Conservation (phyloP, 225 moss, liverwort and hornwort genomes). For the Polytrichum formosum region DNA sequence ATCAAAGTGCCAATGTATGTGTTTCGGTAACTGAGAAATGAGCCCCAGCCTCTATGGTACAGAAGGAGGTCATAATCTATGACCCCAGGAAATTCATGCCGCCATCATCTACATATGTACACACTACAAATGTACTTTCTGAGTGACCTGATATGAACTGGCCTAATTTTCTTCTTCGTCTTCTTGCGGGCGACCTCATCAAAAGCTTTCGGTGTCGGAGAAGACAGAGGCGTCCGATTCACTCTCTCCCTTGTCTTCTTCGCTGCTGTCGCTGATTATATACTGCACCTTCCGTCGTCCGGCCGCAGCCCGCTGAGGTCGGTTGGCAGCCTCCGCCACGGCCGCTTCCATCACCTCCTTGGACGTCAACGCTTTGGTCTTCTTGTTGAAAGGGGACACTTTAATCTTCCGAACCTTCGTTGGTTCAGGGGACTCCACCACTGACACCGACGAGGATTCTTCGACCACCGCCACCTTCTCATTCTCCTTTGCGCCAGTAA, state of each 20-base stretch:
- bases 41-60: no score
- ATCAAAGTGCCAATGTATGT: no score
- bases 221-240: slow-evolving; percentile 30
- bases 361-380: slow-evolving; percentile 36
- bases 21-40: no score
- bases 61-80: slow-evolving; percentile 3
- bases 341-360: slow-evolving; percentile 36
- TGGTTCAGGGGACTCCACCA: slow-evolving; percentile 21
- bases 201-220: slow-evolving; percentile 45
- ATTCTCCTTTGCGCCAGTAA: slow-evolving; percentile 1
- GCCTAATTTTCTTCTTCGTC: not conserved
- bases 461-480: slow-evolving; percentile 10
- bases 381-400: slow-evolving; percentile 47
- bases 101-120: not conserved
- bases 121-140: not conserved
- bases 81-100: not conserved
- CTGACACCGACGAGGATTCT: slow-evolving; percentile 26
- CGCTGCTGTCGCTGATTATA: slow-evolving; percentile 45
- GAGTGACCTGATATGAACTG: not conserved
- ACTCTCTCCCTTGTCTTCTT: slow-evolving; percentile 33
- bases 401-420: slow-evolving; percentile 41
- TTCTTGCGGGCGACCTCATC: not conserved
- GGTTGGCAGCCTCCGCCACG: slow-evolving; percentile 36
- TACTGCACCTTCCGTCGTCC: slow-evolving; percentile 53
- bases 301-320: slow-evolving; percentile 32